Evolutionary conservation across 2,329 filamentous ascomycete genomes (phyloP).

Genomic region (Reticulascus tulasneorum): DNA sequence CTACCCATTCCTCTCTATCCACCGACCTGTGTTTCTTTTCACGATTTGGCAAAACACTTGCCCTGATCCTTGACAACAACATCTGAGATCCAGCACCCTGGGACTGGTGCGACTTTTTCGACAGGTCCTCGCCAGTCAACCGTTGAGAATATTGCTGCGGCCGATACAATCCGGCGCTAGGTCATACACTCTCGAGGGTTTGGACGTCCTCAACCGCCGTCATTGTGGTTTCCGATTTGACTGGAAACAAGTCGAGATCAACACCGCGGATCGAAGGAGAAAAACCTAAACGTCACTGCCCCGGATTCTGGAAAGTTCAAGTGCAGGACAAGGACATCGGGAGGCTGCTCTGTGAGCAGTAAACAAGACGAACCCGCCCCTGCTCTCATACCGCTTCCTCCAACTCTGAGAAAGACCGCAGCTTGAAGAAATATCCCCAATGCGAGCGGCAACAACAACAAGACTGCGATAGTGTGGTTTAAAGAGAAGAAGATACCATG

Average conservation of each 20-base stretch:
- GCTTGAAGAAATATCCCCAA: constrained; percentile 10
- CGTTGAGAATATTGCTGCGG: constrained; percentile 1
- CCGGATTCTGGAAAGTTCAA: constrained; percentile 2
- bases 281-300: too few relatives aligned
- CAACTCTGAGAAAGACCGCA: constrained; percentile 5
- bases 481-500: constrained; percentile 28
- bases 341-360: constrained; percentile 1
- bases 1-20: constrained; percentile 9
- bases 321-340: constrained; percentile 7
- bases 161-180: constrained; percentile 1
- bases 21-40: constrained; percentile 6
- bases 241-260: constrained; percentile 1
- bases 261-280: too few relatives aligned
- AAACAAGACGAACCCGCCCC: too few relatives aligned
- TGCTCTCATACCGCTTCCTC: background rate
- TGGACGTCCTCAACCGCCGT: background rate
- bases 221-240: background rate
- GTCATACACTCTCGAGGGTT: constrained; percentile 6
- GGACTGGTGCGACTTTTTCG: constrained; percentile 11
- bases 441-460: constrained; percentile 2
- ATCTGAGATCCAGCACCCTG: constrained; percentile 13
- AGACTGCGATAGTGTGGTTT: background rate
- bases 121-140: background rate
- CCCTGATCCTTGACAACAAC: constrained; percentile 12
- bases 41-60: too few relatives aligned